Conservation (phyloP, 2,329 filamentous ascomycete species). For the Diaporthe sp. region DNA sequence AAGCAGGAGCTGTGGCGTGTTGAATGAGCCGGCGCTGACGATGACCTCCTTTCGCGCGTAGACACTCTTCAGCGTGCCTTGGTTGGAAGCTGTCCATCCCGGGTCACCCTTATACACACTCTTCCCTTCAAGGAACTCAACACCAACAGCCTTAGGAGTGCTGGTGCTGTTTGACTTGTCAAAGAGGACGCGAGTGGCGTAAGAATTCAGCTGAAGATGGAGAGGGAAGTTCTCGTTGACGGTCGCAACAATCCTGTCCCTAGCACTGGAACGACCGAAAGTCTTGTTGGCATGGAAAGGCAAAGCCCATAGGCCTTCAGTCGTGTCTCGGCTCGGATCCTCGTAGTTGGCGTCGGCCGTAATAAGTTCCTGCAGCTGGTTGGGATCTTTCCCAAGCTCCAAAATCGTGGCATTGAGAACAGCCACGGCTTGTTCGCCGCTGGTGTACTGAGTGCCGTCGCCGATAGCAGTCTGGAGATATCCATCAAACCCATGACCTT, state of each 20-base stretch:
- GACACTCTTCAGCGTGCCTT: conserved; percentile 44
- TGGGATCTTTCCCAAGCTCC: conserved; percentile 40
- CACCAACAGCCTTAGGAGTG: background rate
- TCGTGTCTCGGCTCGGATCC: conserved; percentile 41
- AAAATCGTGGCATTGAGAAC: conserved; percentile 42
- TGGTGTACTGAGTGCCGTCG: conserved; percentile 25
- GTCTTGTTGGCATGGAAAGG: conserved; percentile 43
- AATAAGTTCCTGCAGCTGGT: background rate
- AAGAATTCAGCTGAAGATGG: conserved; percentile 18
- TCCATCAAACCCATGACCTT: conserved; percentile 47
- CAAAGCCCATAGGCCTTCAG: conserved; percentile 43
- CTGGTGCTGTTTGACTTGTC: conserved; percentile 36
- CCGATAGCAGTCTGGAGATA: conserved; percentile 46
- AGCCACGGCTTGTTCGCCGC: conserved; percentile 42
- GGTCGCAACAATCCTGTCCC: conserved; percentile 42
- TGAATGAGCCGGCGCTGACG: conserved; percentile 61
- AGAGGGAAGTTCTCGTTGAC: conserved; percentile 3
- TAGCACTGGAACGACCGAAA: conserved; percentile 42
- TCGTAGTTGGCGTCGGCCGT: conserved; percentile 35
- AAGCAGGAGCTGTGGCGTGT: conserved; percentile 64
- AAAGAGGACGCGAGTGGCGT: conserved; percentile 33
- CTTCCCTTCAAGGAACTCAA: conserved; percentile 23
- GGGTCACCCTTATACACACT: conserved; percentile 24
- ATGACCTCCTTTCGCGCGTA: conserved; percentile 58
- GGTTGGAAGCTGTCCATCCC: conserved; percentile 44